phyloP scores from a whole-genome alignment of 169 alveolate species.

The Cryptosporidium baileyi region DNA sequence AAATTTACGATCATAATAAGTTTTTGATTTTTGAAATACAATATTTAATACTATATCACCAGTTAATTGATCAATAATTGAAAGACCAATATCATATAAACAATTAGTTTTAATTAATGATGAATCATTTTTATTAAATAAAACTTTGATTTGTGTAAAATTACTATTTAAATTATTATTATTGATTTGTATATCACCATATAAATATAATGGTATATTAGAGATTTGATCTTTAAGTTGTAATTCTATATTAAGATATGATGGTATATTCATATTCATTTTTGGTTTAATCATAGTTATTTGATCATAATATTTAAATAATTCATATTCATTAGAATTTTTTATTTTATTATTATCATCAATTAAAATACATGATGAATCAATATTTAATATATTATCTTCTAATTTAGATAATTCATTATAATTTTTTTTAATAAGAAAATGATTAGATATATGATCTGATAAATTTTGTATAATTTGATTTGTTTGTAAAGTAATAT shows the following conservation, averaged over 20 bases:
- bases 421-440: not conserved
- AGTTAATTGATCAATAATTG: constrained; percentile 18
- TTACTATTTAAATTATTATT: not conserved
- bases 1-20: constrained; percentile 12
- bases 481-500: constrained; percentile 17
- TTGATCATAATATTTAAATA: too few species aligned
- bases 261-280: not conserved
- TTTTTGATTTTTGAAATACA: constrained; percentile 22
- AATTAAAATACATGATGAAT: not conserved
- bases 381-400: not conserved
- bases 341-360: not conserved
- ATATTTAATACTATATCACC: constrained; percentile 23
- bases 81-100: constrained; percentile 22
- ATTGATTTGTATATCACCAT: constrained; percentile 8
- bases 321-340: not conserved
- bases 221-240: constrained; percentile 16
- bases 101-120: not conserved
- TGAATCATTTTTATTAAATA: constrained; percentile 3
- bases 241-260: constrained; percentile 23
- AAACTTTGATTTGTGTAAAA: not conserved
- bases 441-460: not conserved
- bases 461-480: not conserved
- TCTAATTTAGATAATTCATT: not conserved
- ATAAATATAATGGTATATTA: constrained; percentile 28
- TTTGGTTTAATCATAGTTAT: too few species aligned